A percentile compares a stretch with the other conserved stretches of the same genome.
These are phyloP conservation scores for Oryza rufipogon DNA, from an alignment of 176 grass and related monocot species.

Conservation along the genomic window DNA sequence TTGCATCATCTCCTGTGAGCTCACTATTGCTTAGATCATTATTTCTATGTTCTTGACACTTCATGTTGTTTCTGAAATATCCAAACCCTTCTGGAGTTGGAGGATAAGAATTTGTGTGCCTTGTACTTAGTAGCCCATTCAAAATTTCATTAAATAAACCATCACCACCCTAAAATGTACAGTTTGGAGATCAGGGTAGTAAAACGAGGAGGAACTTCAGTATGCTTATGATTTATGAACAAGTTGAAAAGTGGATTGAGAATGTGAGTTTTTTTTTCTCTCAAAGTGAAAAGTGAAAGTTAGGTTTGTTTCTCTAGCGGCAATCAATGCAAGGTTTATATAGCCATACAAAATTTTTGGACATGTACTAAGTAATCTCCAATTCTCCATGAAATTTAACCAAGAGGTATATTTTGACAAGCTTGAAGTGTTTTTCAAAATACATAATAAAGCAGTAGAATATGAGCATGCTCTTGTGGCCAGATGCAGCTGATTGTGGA, in stretches of 20 bases:
- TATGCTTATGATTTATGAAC: background rate
- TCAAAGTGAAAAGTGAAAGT: background rate
- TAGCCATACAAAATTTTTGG: background rate
- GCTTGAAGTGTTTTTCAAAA: background rate
- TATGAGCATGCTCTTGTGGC: background rate
- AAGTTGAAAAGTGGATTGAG: conserved; percentile 7
- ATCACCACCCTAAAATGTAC: conserved; percentile 77
- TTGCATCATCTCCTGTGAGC: conserved; percentile 49
- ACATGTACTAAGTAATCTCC: background rate
- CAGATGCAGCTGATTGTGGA: conserved; percentile 22
- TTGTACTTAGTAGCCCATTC: conserved; percentile 79
- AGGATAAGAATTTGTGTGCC: conserved; percentile 67
- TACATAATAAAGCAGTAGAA: background rate
- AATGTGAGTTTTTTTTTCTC: background rate
- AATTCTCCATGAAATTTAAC: conserved; percentile 14
- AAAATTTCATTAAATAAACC: conserved; percentile 94
- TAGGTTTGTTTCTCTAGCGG: conserved; percentile 16
- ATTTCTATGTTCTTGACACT: conserved; percentile 42
- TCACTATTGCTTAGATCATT: conserved; percentile 40
- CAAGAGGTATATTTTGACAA: conserved; percentile 1
- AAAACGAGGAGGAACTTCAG: background rate
- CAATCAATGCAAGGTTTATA: conserved; percentile 5
- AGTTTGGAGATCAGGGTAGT: conserved; percentile 16
- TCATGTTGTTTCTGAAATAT: conserved; percentile 33
- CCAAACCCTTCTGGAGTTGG: conserved; percentile 63